Evolutionary conservation across 140 eudicot species (phyloP), one percentile per base, ranked within the genome.

Genomic region (Ambrosia hybrid): DNA sequence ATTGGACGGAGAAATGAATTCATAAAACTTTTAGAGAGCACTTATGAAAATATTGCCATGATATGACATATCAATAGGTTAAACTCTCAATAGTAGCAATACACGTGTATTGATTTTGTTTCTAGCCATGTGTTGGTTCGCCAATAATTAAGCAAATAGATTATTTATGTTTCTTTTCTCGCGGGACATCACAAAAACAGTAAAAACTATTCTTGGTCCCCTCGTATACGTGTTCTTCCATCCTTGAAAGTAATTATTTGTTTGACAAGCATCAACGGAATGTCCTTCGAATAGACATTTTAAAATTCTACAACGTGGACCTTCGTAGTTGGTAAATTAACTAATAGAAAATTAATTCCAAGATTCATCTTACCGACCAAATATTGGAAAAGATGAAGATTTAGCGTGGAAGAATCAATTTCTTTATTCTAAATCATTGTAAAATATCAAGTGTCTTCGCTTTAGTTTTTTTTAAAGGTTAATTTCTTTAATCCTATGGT

Each of bases 331-430:
- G 51, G 45, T 61, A 9, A 41, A 30, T 30, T 45, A 63, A 10
- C 51, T 51, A 75, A 46, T 78, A 71, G 30, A 78, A 39, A 33
- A 65, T 10, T 12, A 17, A 14, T 53, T 2, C 34, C 37, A 63
- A 55, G 78, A 71, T 71, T 66, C 45, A 48, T 64, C 3, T 64
- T 64, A 66, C 78, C 82, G 78, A 71, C 82, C 78, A 78, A 78
- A 78, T 71, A 43, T 78, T 67, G 33, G 7, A 9, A 17, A 33
- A 33, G 41, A 14, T 66, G 12, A 58, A 67, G 43, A 45, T 76
- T 67, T 67, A 58, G 60, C 52, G 58, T n/a, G 69, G 11, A 51
- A 46, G 7, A 67, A 9, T 43, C 73, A 74, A 53, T 58, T 55
- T 21, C 14, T 10, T 43, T 41, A 64, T 5, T 56, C 38, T 67